These are phyloP conservation scores for Talaromyces sp. DNA, from an alignment of 2,329 filamentous ascomycete genomes.

Conservation along the genomic window DNA sequence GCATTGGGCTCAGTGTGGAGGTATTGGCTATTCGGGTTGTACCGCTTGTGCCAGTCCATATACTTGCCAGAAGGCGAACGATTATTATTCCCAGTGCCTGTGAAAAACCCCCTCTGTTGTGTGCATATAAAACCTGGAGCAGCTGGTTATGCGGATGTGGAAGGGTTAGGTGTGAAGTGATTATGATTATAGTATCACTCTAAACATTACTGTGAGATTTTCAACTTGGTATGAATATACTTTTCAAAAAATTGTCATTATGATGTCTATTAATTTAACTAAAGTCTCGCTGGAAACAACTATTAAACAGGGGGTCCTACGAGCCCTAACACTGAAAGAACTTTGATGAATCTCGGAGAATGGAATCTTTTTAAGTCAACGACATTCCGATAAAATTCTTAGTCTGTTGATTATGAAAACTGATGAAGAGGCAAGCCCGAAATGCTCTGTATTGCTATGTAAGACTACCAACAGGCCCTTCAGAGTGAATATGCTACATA, in stretches of 20 bases:
- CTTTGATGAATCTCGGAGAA: not conserved
- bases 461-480: not conserved
- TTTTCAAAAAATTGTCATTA: not conserved
- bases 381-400: not conserved
- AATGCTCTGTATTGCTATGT: not conserved
- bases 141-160: not conserved
- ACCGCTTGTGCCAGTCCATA: conserved; percentile 4
- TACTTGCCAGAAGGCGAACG: conserved; percentile 9
- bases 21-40: conserved; percentile 2
- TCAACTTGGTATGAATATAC: not conserved
- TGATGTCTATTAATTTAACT: not conserved
- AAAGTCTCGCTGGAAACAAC: not conserved
- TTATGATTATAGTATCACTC: not conserved
- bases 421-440: not conserved
- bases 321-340: not conserved
- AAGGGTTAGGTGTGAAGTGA: not conserved
- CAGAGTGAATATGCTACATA: not conserved
- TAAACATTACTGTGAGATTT: not conserved
- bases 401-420: not conserved
- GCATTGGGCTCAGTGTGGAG: conserved; percentile 1
- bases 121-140: not conserved
- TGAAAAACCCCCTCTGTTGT: not conserved
- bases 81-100: conserved; percentile 14
- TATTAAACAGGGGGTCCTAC: not conserved
- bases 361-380: not conserved